Conservation (phyloP, 2,329 filamentous ascomycete genomes). For the Xylariomycetidae sp. region DNA sequence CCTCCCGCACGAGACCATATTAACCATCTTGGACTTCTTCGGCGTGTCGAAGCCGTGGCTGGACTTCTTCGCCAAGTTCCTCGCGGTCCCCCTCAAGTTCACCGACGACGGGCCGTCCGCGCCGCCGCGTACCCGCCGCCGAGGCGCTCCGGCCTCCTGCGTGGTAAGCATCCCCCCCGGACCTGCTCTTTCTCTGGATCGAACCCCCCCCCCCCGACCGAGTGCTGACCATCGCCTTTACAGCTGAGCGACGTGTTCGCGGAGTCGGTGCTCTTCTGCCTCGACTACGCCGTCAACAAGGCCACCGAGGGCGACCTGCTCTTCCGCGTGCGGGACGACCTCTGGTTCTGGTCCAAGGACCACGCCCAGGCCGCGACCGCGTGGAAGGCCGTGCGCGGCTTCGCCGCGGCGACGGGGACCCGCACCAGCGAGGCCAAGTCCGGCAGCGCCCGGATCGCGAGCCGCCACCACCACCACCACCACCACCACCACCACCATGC, state of each 20-base stretch:
- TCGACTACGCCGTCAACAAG: slow-evolving; percentile 60
- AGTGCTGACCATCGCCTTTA: too few relatives aligned
- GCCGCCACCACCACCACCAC: slow-evolving; percentile 4
- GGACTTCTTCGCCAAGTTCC: slow-evolving; percentile 51
- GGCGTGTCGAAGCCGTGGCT: slow-evolving; percentile 52
- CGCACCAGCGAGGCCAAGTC: slow-evolving; percentile 48
- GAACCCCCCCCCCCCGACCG: too few relatives aligned
- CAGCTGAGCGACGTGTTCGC: slow-evolving; percentile 55
- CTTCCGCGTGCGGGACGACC: slow-evolving; percentile 58
- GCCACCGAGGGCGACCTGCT: slow-evolving; percentile 46
- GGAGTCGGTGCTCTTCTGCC: slow-evolving; percentile 56
- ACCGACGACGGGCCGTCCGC: slow-evolving; percentile 43
- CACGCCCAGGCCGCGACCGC: slow-evolving; percentile 47
- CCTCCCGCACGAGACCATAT: slow-evolving; percentile 50
- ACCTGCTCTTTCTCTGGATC: too few relatives aligned
- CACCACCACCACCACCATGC: background rate
- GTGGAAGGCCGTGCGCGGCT: slow-evolving; percentile 53
- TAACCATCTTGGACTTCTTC: slow-evolving; percentile 51
- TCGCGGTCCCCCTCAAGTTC: slow-evolving; percentile 55
- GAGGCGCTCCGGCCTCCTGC: slow-evolving; percentile 56
- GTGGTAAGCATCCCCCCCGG: too few relatives aligned
- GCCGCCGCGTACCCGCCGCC: slow-evolving; percentile 37
- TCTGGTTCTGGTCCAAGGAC: slow-evolving; percentile 59
- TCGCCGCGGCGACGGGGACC: slow-evolving; percentile 49
- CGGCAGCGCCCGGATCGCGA: slow-evolving; percentile 38